Conservation (phyloP, 768 basidiomycete species). For the Mycena rebaudengoi region DNA sequence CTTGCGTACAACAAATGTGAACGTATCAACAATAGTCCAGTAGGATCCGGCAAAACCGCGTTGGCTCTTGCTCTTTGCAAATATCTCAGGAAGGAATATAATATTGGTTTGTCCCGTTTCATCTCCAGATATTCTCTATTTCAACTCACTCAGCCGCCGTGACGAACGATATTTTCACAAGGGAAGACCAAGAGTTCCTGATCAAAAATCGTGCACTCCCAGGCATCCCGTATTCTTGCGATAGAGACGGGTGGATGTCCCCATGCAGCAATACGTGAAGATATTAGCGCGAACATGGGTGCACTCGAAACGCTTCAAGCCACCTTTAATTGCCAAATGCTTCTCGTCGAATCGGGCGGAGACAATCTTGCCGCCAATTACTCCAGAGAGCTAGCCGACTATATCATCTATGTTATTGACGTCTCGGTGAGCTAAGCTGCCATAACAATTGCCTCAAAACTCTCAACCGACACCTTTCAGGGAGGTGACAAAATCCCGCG, state of each 20-base stretch:
- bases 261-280: constrained; percentile 97
- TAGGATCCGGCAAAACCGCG: constrained; percentile 98
- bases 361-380: constrained; percentile 98
- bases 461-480: constrained; percentile 42
- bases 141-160: constrained; percentile 72
- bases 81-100: constrained; percentile 81
- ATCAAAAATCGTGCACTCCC: constrained; percentile 93
- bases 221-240: constrained; percentile 84
- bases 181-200: constrained; percentile 97
- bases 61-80: constrained; percentile 91
- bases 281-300: constrained; percentile 96
- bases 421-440: constrained; percentile 65
- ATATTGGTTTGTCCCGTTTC: constrained; percentile 74
- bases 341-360: constrained; percentile 96
- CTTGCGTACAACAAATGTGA: background rate
- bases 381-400: constrained; percentile 95
- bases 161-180: constrained; percentile 99
- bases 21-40: constrained; percentile 64
- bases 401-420: constrained; percentile 94
- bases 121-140: constrained; percentile 12
- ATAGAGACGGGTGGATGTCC: constrained; percentile 99
- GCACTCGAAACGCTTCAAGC: constrained; percentile 95
- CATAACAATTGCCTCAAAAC: background rate
- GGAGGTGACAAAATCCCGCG: constrained; percentile 99
- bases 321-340: constrained; percentile 87